Base-by-base conservation (phyloP, 495 filamentous ascomycete species). In the Xylaria flabelliformis region DNA sequence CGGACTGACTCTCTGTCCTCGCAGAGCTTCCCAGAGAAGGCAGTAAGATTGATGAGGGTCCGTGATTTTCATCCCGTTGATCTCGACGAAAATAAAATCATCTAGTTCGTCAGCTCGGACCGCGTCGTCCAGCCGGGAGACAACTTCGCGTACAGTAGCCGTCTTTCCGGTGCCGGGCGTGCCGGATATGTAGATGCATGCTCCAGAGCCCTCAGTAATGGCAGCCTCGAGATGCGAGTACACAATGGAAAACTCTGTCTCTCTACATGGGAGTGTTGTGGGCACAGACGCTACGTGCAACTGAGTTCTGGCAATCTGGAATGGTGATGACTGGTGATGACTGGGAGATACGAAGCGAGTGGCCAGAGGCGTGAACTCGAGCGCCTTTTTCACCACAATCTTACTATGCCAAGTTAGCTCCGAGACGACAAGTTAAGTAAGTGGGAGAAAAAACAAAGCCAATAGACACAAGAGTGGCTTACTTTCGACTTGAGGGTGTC, bases 41-140 rank as follows among this genome's bases (percentile, higher is more conserved):
- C 93, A 91, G 81, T 99, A 99, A 0, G 95, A 92, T 79, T 99
- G 97, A 78, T 98, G 94, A 0, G 97, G 96, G 80, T 99, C 97
- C 0, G 97, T 96, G 75, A 98, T 92, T 85, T 98, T 98, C 97
- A 99, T 98, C 64, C 97, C 97, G 81, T 99, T 99, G 82, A 99
- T 98, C 81, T 99, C 97, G 73, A 98, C 95, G 74, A 98, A 99
- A 74, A 97, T 97, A 79, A 99, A 99, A 80, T 99, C 97, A 75
- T 98, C 97, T 65, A 99, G 89, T 82, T 98, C 95, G 78, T 99
- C 97, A 13, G 90, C 89, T 41, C 88, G 86, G 6, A 98, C 96
- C 1, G 94, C 90, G 5, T 88, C 88, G 72, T 98, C 94, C 12
- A 99, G 88, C 80, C 94, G 92, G 21, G 92, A 90, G 9, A 98